phyloP scores from a whole-genome alignment of 768 basidiomycete genomes.

The Podaxis sp. region DNA sequence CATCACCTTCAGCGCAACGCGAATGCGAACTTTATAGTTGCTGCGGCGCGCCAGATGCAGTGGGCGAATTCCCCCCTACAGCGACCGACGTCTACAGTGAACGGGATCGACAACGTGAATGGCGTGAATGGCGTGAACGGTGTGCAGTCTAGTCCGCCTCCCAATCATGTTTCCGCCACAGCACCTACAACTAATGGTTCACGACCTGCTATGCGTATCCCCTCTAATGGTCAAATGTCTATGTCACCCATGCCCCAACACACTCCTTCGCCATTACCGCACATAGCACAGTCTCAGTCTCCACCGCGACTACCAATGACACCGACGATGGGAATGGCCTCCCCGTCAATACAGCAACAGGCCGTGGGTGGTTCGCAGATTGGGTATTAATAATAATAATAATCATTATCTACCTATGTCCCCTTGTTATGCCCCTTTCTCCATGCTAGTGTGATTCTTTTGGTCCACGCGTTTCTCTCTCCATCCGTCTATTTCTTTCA shows the following conservation, averaged over 20 bases:
- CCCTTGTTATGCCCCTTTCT: neutral
- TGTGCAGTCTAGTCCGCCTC: conserved; percentile 35
- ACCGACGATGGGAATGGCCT: conserved; percentile 52
- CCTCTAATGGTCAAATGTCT: conserved; percentile 42
- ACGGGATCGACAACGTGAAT: conserved; percentile 21
- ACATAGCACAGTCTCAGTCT: conserved; percentile 45
- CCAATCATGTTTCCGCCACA: conserved; percentile 40
- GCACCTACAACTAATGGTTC: conserved; percentile 59
- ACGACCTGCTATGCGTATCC: conserved; percentile 41
- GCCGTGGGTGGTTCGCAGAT: conserved; percentile 52
- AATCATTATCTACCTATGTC: neutral
- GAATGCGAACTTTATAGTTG: conserved; percentile 42
- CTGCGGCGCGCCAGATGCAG: conserved; percentile 36
- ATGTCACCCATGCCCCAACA: conserved; percentile 54
- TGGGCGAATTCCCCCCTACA: conserved; percentile 34
- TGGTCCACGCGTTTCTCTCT: neutral
- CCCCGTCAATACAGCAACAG: conserved; percentile 57
- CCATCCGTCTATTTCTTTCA: conserved; percentile 17
- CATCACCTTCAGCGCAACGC: neutral
- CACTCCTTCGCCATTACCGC: conserved; percentile 45
- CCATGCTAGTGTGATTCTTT: neutral
- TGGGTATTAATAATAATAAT: conserved; percentile 38
- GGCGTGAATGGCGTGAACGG: conserved; percentile 21
- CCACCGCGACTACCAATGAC: conserved; percentile 51
- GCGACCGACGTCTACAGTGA: conserved; percentile 31